Evolutionary conservation across 768 basidiomycete species (phyloP).

Genomic region (Amanita exitialis): DNA sequence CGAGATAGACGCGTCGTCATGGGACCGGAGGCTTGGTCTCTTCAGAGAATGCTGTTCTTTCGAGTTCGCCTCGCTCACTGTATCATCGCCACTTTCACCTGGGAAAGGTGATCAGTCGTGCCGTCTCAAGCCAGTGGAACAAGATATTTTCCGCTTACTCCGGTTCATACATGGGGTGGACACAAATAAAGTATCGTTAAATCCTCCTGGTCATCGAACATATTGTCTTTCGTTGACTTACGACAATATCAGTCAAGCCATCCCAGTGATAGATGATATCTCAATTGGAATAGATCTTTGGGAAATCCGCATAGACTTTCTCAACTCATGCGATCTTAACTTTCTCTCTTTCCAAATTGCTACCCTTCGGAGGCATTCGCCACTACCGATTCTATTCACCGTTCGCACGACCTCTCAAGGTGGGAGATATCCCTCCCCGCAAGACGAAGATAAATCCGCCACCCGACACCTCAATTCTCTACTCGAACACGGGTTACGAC

Average conservation of each 20-base stretch:
- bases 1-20: conserved; percentile 58
- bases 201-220: conserved; percentile 32
- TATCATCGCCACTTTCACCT: conserved; percentile 16
- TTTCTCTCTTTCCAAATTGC: conserved; percentile 63
- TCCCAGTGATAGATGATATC: conserved; percentile 45
- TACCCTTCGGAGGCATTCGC: conserved; percentile 47
- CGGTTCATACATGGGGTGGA: conserved; percentile 52
- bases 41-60: conserved; percentile 55
- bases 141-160: conserved; percentile 61
- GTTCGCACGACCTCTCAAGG: conserved; percentile 66
- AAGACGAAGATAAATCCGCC: conserved; percentile 36
- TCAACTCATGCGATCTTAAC: conserved; percentile 29
- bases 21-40: conserved; percentile 50
- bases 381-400: conserved; percentile 67
- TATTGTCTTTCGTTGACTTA: conserved; percentile 71
- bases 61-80: conserved; percentile 56
- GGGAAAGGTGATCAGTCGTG: conserved; percentile 9
- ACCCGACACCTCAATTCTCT: conserved; percentile 45
- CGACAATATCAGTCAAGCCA: conserved; percentile 51
- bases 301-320: conserved; percentile 67
- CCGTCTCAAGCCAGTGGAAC: conserved; percentile 23
- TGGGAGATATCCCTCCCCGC: conserved; percentile 55
- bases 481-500: conserved; percentile 37
- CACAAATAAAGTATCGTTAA: conserved; percentile 36
- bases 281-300: conserved; percentile 62